A percentile compares a stretch with the other conserved stretches of the same genome.
phyloP scores from a whole-genome alignment of 768 basidiomycete genomes.

The Russula vinacea region DNA sequence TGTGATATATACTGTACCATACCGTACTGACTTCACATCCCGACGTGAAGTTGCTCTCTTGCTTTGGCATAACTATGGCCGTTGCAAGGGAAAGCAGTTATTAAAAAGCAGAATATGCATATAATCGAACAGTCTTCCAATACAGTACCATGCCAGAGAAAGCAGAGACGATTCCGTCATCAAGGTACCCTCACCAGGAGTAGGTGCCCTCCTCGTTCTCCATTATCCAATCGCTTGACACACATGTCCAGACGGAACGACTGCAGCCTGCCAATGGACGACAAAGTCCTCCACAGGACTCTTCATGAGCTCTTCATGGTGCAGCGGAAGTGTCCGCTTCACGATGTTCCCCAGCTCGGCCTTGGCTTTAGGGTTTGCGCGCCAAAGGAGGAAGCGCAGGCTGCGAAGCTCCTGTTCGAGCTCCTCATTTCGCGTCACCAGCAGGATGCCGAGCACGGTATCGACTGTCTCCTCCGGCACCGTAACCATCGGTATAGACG shows the following conservation, averaged over 20 bases:
- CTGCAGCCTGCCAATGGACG: slow-evolving; percentile 19
- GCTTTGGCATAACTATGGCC: too few relatives aligned
- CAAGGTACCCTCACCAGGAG: not conserved
- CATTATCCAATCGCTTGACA: not conserved
- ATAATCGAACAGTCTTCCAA: too few relatives aligned
- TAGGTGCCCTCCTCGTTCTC: not conserved
- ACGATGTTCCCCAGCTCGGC: slow-evolving; percentile 12
- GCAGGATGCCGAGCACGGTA: slow-evolving; percentile 11
- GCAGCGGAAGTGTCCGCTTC: slow-evolving; percentile 9
- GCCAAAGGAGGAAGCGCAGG: slow-evolving; percentile 20
- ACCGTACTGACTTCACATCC: too few relatives aligned
- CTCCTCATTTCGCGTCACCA: slow-evolving; percentile 16
- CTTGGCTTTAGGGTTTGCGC: slow-evolving; percentile 9
- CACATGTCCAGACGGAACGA: not conserved
- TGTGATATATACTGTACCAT: too few relatives aligned
- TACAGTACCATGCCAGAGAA: too few relatives aligned
- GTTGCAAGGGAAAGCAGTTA: too few relatives aligned
- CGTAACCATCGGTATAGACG: not conserved
- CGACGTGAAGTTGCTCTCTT: too few relatives aligned
- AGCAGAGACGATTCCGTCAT: not conserved
- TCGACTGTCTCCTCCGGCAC: not conserved
- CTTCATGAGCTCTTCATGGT: slow-evolving; percentile 22
- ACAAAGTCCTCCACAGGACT: slow-evolving; percentile 17
- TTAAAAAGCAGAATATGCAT: too few relatives aligned
- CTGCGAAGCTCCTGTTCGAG: slow-evolving; percentile 20